Conservation (phyloP, 2,329 filamentous ascomycete genomes). For the Simplicillium sp. region DNA sequence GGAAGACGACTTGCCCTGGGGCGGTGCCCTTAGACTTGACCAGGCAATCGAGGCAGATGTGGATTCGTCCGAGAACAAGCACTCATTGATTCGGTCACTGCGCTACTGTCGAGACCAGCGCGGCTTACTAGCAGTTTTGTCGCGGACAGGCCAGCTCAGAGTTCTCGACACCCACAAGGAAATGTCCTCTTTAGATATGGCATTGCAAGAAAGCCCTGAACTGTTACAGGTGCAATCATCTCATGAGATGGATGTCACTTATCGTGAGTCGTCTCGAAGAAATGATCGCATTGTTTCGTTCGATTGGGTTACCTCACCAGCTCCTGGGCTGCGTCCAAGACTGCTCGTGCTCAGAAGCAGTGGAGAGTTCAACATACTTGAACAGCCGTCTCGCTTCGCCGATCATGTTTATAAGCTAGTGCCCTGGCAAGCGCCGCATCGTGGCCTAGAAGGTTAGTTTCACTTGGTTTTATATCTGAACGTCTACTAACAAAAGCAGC, state of each 20-base stretch:
- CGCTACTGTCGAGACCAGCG: slow-evolving; percentile 54
- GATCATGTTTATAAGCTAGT: slow-evolving; percentile 51
- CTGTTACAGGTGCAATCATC: slow-evolving; percentile 50
- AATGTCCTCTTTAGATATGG: slow-evolving; percentile 25
- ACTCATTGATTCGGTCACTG: slow-evolving; percentile 52
- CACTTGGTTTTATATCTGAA: background rate
- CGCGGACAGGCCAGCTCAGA: slow-evolving; percentile 53
- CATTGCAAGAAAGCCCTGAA: slow-evolving; percentile 41
- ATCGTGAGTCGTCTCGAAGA: slow-evolving; percentile 39
- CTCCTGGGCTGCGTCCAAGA: slow-evolving; percentile 45
- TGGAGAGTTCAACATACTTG: slow-evolving; percentile 51
- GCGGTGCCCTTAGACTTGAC: slow-evolving; percentile 48
- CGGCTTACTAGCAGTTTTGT: slow-evolving; percentile 52
- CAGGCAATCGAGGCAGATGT: slow-evolving; percentile 46
- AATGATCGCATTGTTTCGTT: slow-evolving; percentile 57
- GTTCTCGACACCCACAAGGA: slow-evolving; percentile 51
- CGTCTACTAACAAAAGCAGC: slow-evolving; percentile 27
- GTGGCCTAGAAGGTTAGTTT: slow-evolving; percentile 41
- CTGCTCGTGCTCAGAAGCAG: slow-evolving; percentile 50
- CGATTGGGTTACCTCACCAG: slow-evolving; percentile 55
- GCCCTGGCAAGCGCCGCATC: slow-evolving; percentile 50
- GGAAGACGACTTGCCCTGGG: slow-evolving; percentile 53
- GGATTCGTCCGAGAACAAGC: slow-evolving; percentile 42
- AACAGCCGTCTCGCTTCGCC: slow-evolving; percentile 48
- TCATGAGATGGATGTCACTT: slow-evolving; percentile 52